These are phyloP conservation scores for Coniophora puteana DNA, from an alignment of 1,284 basidiomycete genomes.

Conservation along the genomic window DNA sequence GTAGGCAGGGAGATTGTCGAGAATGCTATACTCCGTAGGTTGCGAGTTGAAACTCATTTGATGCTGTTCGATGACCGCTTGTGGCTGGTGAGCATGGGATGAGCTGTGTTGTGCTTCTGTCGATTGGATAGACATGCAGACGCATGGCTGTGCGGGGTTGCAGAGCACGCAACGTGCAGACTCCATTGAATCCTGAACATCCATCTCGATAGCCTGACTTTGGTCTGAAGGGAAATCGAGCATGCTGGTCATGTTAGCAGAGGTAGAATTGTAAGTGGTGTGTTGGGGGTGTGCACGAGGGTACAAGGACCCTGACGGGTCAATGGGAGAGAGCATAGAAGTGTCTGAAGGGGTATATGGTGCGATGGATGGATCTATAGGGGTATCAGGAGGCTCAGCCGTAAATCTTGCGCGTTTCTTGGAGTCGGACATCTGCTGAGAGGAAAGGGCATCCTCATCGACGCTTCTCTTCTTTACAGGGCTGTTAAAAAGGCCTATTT, in stretches of 20 bases:
- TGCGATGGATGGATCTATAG: constrained; percentile 25
- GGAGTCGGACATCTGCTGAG: constrained; percentile 26
- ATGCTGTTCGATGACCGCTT: constrained; percentile 20
- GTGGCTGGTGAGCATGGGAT: constrained; percentile 34
- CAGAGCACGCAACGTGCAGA: constrained; percentile 63
- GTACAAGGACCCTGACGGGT: constrained; percentile 7
- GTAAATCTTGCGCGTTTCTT: constrained; percentile 46
- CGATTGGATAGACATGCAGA: constrained; percentile 55
- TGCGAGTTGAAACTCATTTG: too few relatives aligned
- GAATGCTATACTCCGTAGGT: too few relatives aligned
- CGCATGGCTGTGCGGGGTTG: constrained; percentile 62
- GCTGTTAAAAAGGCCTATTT: constrained; percentile 32
- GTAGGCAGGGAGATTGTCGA: constrained; percentile 74
- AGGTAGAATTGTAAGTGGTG: constrained; percentile 20
- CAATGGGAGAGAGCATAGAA: constrained; percentile 16
- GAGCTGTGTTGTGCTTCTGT: constrained; percentile 14
- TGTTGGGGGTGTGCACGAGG: constrained; percentile 8
- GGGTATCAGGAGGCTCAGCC: constrained; percentile 26
- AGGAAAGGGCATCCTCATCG: constrained; percentile 38
- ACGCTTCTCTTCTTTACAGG: constrained; percentile 58
- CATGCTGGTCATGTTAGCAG: constrained; percentile 24
- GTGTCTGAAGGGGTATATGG: constrained; percentile 23
- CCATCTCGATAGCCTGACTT: constrained; percentile 14
- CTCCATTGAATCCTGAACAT: constrained; percentile 27
- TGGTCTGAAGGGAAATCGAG: constrained; percentile 29